Percentiles rank a stretch among this genome's conserved stretches.
Evolutionary conservation across 1,284 basidiomycete genomes (phyloP).

Genomic region (Pyrrhoderma noxium): DNA sequence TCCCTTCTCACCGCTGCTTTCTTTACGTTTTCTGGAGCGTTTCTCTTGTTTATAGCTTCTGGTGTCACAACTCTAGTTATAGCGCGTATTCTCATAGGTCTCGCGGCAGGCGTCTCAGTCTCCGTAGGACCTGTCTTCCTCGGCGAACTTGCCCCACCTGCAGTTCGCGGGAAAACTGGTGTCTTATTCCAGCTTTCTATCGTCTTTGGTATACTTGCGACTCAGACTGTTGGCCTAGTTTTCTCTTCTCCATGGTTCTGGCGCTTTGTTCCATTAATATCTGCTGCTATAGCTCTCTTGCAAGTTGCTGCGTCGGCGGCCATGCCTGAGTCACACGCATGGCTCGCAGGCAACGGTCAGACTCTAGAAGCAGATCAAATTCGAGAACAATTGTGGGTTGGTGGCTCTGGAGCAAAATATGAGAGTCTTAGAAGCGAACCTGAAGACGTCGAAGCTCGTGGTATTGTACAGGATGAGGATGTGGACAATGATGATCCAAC

Average conservation of each 20-base stretch:
- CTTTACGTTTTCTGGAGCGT: constrained; percentile 53
- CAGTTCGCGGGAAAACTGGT: constrained; percentile 71
- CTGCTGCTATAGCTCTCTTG: constrained; percentile 46
- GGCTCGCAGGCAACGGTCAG: constrained; percentile 47
- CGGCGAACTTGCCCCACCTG: constrained; percentile 70
- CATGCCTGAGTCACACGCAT: constrained; percentile 64
- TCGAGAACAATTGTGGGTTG: constrained; percentile 46
- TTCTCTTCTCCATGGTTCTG: constrained; percentile 61
- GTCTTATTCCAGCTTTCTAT: constrained; percentile 80
- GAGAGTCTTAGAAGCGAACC: constrained; percentile 13
- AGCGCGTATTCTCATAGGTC: constrained; percentile 71
- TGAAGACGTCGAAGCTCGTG: constrained; percentile 1
- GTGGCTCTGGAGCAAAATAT: constrained; percentile 15
- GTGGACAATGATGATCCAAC: constrained; percentile 37
- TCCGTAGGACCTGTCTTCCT: constrained; percentile 86
- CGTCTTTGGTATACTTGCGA: constrained; percentile 76
- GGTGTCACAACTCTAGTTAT: constrained; percentile 51
- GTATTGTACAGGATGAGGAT: constrained; percentile 1
- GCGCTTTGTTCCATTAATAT: constrained; percentile 69
- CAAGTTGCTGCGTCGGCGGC: constrained; percentile 51
- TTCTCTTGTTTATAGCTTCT: constrained; percentile 57
- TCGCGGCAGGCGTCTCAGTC: constrained; percentile 77
- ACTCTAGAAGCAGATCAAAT: constrained; percentile 42
- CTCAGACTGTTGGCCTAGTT: constrained; percentile 60
- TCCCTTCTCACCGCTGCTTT: constrained; percentile 53